Percentiles rank a stretch among this genome's conserved stretches.
Evolutionary conservation across 352 stramenopile genomes (phyloP).

Genomic region (Phytophthora sp.): DNA sequence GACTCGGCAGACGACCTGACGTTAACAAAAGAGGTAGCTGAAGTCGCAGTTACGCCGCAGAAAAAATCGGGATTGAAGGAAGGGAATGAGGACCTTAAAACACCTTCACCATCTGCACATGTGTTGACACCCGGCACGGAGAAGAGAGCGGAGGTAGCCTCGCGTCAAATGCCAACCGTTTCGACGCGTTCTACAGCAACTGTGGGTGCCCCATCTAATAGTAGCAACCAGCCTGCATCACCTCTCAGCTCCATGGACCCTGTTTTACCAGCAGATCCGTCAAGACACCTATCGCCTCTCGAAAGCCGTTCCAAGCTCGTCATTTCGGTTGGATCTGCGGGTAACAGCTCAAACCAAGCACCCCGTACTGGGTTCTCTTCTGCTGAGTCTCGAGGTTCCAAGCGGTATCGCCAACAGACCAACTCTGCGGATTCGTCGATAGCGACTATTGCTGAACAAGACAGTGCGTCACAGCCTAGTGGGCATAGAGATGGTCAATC

Average conservation of each 20-base stretch:
- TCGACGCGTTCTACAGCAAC: not conserved
- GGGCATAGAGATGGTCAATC: constrained; percentile 3
- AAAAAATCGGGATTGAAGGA: constrained; percentile 2
- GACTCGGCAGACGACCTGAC: not conserved
- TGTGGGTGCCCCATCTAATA: not conserved
- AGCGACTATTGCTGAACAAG: constrained; percentile 3
- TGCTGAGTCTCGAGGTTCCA: constrained; percentile 15
- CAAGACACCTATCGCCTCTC: constrained; percentile 1
- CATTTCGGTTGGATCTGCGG: constrained; percentile 19
- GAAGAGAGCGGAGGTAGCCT: constrained; percentile 10
- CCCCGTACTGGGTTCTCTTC: constrained; percentile 11
- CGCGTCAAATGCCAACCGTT: not conserved
- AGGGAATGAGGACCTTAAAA: constrained; percentile 13
- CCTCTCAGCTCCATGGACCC: constrained; percentile 12
- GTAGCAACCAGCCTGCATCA: constrained; percentile 3
- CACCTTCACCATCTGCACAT: constrained; percentile 20
- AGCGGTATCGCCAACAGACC: constrained; percentile 19
- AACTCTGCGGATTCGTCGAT: not conserved
- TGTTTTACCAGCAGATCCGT: constrained; percentile 1
- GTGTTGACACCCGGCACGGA: constrained; percentile 20
- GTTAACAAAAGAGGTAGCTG: constrained; percentile 6
- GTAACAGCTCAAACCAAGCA: not conserved
- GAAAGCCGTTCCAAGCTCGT: constrained; percentile 28
- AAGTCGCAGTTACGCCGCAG: constrained; percentile 19
- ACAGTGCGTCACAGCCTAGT: constrained; percentile 1